Conservation (phyloP, 2,329 filamentous ascomycete species). For the Podosphaera xanthii region DNA sequence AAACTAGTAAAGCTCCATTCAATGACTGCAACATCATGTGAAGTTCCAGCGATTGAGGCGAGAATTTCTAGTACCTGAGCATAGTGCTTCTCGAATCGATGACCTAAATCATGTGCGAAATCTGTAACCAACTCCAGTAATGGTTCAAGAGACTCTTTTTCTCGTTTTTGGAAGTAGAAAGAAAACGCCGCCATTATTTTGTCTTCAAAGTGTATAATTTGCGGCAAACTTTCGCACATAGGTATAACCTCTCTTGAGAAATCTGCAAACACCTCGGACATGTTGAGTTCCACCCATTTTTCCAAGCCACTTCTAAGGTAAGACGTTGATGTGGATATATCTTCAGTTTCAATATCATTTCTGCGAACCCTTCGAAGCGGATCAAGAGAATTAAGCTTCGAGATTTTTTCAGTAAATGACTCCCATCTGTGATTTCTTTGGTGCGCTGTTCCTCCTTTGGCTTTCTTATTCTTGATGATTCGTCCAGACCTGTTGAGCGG, state of each 20-base stretch:
- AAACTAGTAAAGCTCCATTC: conserved; percentile 93
- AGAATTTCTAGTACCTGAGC: conserved; percentile 51
- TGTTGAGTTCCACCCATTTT: conserved; percentile 80
- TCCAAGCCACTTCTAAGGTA: conserved; percentile 67
- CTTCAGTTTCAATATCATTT: conserved; percentile 60
- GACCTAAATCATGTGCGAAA: conserved; percentile 82
- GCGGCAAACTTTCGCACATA: conserved; percentile 71
- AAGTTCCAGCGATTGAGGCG: conserved; percentile 52
- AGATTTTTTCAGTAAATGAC: conserved; percentile 72
- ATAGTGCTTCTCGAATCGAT: conserved; percentile 75
- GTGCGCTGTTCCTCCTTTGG: conserved; percentile 47
- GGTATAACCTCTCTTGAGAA: conserved; percentile 57
- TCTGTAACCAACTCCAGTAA: conserved; percentile 72
- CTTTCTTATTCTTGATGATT: conserved; percentile 46
- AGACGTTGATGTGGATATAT: conserved; percentile 54
- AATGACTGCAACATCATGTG: conserved; percentile 66
- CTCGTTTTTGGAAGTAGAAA: conserved; percentile 52
- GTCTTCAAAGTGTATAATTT: conserved; percentile 77
- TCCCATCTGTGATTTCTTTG: conserved; percentile 77
- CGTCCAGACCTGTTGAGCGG: conserved; percentile 38
- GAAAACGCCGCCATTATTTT: conserved; percentile 60
- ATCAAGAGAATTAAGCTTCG: conserved; percentile 73
- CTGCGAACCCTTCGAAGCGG: conserved; percentile 75
- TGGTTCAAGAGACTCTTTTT: conserved; percentile 64
- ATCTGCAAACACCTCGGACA: conserved; percentile 55